Conservation (phyloP, 176 grass and related monocot species). For the Eleusine coracana region DNA sequence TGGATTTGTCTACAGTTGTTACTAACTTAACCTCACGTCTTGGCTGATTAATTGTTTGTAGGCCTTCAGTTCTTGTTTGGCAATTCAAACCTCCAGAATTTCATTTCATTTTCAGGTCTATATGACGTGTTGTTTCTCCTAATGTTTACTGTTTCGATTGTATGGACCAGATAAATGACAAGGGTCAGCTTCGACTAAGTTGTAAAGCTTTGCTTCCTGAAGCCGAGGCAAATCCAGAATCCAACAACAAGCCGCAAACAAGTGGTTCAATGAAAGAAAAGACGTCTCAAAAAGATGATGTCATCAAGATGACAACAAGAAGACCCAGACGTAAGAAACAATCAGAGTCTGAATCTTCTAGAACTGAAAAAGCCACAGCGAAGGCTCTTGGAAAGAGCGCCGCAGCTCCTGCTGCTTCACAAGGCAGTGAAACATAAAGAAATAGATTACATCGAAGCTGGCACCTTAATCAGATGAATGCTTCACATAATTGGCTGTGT, state of each 20-base stretch:
- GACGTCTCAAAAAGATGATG: conserved; percentile 42
- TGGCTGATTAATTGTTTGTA: conserved; percentile 5
- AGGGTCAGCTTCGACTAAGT: conserved; percentile 92
- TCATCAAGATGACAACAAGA: conserved; percentile 47
- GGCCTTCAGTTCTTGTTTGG: conserved; percentile 23
- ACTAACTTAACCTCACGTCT: not conserved
- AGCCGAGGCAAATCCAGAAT: conserved; percentile 45
- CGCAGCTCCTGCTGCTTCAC: conserved; percentile 31
- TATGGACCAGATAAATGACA: conserved; percentile 83
- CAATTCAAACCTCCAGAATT: conserved; percentile 14
- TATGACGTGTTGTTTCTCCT: conserved; percentile 19
- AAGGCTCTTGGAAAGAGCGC: conserved; percentile 35
- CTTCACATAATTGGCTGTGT: not conserved
- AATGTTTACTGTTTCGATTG: conserved; percentile 27
- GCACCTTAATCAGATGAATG: conserved; percentile 14
- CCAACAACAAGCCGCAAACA: conserved; percentile 49
- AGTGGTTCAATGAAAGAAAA: conserved; percentile 62
- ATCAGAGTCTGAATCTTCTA: conserved; percentile 31
- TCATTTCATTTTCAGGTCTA: conserved; percentile 4
- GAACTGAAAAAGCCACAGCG: conserved; percentile 42
- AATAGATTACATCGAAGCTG: conserved; percentile 20
- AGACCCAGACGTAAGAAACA: conserved; percentile 58
- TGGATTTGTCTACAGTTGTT: not conserved
- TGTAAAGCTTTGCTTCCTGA: conserved; percentile 79
- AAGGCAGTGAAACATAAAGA: conserved; percentile 20